A percentile compares a stretch with the other conserved stretches of the same genome.
phyloP scores from a whole-genome alignment of 225 moss, liverwort and hornwort species.

The Pseudoscleropodium purum region DNA sequence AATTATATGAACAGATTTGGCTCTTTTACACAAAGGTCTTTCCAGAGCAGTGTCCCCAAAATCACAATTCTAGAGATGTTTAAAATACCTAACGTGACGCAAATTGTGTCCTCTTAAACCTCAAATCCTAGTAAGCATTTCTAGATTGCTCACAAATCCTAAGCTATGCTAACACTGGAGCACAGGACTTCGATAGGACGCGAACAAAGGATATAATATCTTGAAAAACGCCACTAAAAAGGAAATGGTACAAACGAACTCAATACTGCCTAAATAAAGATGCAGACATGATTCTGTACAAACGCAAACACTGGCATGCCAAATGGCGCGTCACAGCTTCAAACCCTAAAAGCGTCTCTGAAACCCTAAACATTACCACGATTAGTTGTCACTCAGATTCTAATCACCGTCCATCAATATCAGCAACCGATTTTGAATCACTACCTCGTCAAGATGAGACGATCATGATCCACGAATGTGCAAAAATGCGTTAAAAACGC shows the following conservation, averaged over 20 bases:
- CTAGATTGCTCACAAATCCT: not conserved
- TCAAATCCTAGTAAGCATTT: not conserved
- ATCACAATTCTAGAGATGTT: not conserved
- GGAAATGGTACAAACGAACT: not conserved
- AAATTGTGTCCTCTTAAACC: not conserved
- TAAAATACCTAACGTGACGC: not conserved
- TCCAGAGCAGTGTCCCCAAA: not conserved
- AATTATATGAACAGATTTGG: not conserved
- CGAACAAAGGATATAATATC: not conserved
- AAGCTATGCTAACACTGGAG: not conserved
- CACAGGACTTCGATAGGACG: not conserved
- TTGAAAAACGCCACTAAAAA: not conserved
- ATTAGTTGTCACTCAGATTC: not conserved
- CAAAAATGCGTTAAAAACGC: not conserved
- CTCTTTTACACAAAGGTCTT: not conserved
- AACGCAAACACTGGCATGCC: not conserved
- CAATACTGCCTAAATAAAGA: not conserved
- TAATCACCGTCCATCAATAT: not conserved
- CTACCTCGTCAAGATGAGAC: not conserved
- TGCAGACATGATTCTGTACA: not conserved
- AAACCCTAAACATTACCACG: constrained; percentile 14
- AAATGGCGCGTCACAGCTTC: not conserved
- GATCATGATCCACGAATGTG: not conserved
- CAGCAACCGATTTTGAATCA: not conserved
- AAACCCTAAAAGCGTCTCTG: constrained; percentile 1